A percentile compares a stretch with the other conserved stretches of the same genome.
Conservation (phyloP, 345 rosid species). For the Anastatica hierochuntica region DNA sequence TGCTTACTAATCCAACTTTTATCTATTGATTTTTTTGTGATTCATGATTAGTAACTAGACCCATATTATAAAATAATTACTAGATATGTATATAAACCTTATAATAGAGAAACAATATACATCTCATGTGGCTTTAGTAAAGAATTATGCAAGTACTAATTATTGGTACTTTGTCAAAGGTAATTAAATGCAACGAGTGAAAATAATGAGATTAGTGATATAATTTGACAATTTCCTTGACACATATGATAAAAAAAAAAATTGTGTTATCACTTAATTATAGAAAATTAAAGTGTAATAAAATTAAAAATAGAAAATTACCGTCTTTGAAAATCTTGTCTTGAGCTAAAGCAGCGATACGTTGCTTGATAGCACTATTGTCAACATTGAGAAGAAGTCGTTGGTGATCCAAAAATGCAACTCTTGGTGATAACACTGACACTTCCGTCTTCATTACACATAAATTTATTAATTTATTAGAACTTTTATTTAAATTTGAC, state of each 20-base stretch:
- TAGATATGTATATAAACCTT: background rate
- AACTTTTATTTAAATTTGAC: conserved; percentile 11
- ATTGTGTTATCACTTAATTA: background rate
- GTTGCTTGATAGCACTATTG: conserved; percentile 81
- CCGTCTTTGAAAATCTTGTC: conserved; percentile 95
- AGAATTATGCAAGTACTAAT: conserved; percentile 1
- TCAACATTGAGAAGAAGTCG: conserved; percentile 79
- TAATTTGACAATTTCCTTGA: background rate
- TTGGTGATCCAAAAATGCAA: conserved; percentile 83
- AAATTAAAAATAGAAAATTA: conserved; percentile 14
- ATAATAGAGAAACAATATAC: background rate
- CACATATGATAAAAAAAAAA: background rate
- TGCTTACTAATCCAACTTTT: background rate
- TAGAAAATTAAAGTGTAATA: background rate
- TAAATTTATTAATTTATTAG: conserved; percentile 20
- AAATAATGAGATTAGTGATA: background rate
- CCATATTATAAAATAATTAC: background rate
- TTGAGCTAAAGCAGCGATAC: conserved; percentile 88
- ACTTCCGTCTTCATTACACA: conserved; percentile 58
- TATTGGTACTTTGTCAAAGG: conserved; percentile 16
- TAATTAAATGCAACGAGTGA: background rate
- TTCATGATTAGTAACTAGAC: background rate
- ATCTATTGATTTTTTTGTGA: conserved; percentile 7
- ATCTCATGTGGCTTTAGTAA: background rate
- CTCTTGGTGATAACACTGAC: conserved; percentile 81